phyloP scores from a whole-genome alignment of 139 green algal species.

The Chara braunii region DNA sequence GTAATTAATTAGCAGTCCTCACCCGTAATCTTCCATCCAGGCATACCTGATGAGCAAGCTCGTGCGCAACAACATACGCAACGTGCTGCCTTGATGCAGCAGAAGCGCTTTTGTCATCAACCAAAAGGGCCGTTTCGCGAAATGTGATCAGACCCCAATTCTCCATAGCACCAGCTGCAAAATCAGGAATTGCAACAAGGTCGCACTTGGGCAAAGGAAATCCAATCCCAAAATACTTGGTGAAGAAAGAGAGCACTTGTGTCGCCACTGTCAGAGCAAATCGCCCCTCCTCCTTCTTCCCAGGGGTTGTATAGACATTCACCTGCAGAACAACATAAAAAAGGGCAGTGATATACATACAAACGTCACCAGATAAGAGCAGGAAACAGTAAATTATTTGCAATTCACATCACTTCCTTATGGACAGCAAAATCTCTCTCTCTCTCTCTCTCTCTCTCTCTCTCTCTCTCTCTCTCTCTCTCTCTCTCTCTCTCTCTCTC shows the following conservation, averaged over 20 bases:
- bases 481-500: too few relatives aligned
- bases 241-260: constrained; percentile 41
- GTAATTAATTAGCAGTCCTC: too few relatives aligned
- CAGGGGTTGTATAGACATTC: constrained; percentile 37
- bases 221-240: constrained; percentile 46
- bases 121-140: constrained; percentile 63
- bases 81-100: constrained; percentile 37
- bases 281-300: constrained; percentile 35
- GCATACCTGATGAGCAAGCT: constrained; percentile 69
- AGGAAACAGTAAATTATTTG: too few relatives aligned
- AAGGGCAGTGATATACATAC: too few relatives aligned
- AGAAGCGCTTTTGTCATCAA: constrained; percentile 45
- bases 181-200: constrained; percentile 76
- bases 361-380: too few relatives aligned
- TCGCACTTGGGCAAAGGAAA: constrained; percentile 79
- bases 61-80: constrained; percentile 65
- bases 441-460: too few relatives aligned
- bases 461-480: too few relatives aligned
- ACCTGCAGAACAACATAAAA: constrained; percentile 27
- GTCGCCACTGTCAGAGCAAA: constrained; percentile 33
- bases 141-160: constrained; percentile 85
- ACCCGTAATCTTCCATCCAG: too few relatives aligned
- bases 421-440: too few relatives aligned
- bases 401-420: too few relatives aligned
- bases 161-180: constrained; percentile 86